These are phyloP conservation scores for Coix lacrymajobi DNA, from an alignment of 176 grass and related monocot species.

Conservation along the genomic window DNA sequence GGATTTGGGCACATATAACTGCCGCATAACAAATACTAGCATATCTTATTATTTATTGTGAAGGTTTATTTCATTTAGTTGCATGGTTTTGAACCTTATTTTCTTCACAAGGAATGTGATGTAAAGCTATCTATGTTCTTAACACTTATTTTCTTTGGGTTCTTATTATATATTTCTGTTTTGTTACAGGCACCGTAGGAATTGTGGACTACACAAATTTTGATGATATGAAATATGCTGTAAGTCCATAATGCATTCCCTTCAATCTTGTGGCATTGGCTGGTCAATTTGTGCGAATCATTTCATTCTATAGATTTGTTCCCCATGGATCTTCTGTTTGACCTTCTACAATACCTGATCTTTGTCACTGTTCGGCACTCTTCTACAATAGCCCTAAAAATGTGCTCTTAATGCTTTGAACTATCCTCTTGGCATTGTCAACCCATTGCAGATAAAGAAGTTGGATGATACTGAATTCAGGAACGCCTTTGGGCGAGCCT, in stretches of 20 bases:
- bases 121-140: background rate
- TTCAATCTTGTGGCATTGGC: background rate
- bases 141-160: background rate
- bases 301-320: background rate
- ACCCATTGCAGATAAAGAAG: constrained; percentile 72
- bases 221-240: constrained; percentile 99
- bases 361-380: background rate
- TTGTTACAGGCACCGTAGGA: constrained; percentile 68
- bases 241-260: constrained; percentile 27
- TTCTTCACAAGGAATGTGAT: background rate
- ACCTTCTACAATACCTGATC: background rate
- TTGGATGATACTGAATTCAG: constrained; percentile 93
- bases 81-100: background rate
- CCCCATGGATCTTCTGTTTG: background rate
- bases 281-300: background rate
- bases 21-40: background rate
- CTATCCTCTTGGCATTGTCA: constrained; percentile 5
- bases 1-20: background rate
- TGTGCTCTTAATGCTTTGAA: constrained; percentile 13
- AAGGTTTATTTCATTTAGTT: background rate
- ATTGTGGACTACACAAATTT: constrained; percentile 95
- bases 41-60: background rate
- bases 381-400: background rate
- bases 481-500: constrained; percentile 83
- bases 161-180: constrained; percentile 3